Evolutionary conservation across 2,329 filamentous ascomycete species (phyloP).

Genomic region (Hymenoscyphus occultus): DNA sequence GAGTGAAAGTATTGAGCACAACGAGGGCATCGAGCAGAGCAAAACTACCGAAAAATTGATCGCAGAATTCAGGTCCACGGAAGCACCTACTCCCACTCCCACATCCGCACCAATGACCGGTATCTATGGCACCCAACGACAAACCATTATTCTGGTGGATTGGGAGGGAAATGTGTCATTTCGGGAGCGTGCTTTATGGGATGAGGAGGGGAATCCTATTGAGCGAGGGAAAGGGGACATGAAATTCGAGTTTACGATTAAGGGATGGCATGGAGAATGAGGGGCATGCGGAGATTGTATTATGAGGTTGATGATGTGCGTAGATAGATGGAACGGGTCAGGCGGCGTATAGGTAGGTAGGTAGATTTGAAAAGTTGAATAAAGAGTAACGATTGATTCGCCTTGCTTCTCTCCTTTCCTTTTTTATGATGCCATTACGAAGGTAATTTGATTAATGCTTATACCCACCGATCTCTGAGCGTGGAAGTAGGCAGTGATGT

Average conservation of each 20-base stretch:
- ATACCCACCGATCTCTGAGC: no score
- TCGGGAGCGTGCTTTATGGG: constrained; percentile 58
- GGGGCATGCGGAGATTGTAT: constrained; percentile 21
- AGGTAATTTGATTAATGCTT: no score
- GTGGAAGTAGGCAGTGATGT: no score
- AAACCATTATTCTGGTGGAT: constrained; percentile 60
- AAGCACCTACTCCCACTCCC: constrained; percentile 37
- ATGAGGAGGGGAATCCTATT: constrained; percentile 54
- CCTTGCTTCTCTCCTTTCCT: no score
- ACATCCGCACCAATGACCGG: constrained; percentile 52
- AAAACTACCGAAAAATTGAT: constrained; percentile 30
- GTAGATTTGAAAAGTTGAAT: no score
- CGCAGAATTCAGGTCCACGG: constrained; percentile 33
- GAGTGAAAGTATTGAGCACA: constrained; percentile 16
- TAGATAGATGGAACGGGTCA: background rate
- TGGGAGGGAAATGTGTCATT: constrained; percentile 61
- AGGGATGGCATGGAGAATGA: constrained; percentile 41
- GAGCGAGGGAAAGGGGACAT: constrained; percentile 54
- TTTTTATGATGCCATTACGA: no score
- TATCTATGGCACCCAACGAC: constrained; percentile 62
- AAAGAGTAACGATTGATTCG: no score
- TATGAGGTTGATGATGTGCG: constrained; percentile 18
- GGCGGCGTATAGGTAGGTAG: background rate
- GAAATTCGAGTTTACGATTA: constrained; percentile 54
- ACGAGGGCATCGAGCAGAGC: constrained; percentile 16